These are phyloP conservation scores for Pneumocystis jirovecii DNA, from an alignment of 1,139 yeast genomes.

Conservation along the genomic window DNA sequence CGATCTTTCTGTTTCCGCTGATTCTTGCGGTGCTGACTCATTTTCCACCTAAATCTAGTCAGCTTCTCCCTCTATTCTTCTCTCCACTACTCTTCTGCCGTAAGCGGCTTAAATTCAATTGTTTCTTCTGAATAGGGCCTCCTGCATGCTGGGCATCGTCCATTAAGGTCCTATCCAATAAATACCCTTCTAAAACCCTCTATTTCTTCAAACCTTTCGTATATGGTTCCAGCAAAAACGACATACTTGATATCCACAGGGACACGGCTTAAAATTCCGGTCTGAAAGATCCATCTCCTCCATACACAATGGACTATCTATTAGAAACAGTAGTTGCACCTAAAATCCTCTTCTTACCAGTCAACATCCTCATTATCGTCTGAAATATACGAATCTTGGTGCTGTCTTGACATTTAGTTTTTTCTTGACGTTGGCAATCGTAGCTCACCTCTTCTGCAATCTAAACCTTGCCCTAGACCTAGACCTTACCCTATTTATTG, in stretches of 20 bases:
- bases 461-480: too few species aligned
- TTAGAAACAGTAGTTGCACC: not conserved
- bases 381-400: slow-evolving; percentile 11
- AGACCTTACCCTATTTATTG: too few species aligned
- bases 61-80: not conserved
- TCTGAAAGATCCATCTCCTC: slow-evolving; percentile 96
- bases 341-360: slow-evolving; percentile 4
- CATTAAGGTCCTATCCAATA: slow-evolving; percentile 51
- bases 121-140: slow-evolving; percentile 83
- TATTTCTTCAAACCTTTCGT: slow-evolving; percentile 29
- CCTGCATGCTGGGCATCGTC: slow-evolving; percentile 96
- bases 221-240: slow-evolving; percentile 96
- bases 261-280: slow-evolving; percentile 94
- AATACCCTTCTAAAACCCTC: not conserved
- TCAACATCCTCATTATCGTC: slow-evolving; percentile 15
- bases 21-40: slow-evolving; percentile 45
- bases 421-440: not conserved
- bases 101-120: slow-evolving; percentile 70
- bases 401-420: slow-evolving; percentile 3
- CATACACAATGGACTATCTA: slow-evolving; percentile 67
- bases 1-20: slow-evolving; percentile 82
- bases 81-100: slow-evolving; percentile 52
- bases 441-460: not conserved
- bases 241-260: slow-evolving; percentile 91
- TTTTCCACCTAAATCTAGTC: slow-evolving; percentile 34